Conservation (phyloP, 495 filamentous ascomycete species). For the Xylaria castorea region DNA sequence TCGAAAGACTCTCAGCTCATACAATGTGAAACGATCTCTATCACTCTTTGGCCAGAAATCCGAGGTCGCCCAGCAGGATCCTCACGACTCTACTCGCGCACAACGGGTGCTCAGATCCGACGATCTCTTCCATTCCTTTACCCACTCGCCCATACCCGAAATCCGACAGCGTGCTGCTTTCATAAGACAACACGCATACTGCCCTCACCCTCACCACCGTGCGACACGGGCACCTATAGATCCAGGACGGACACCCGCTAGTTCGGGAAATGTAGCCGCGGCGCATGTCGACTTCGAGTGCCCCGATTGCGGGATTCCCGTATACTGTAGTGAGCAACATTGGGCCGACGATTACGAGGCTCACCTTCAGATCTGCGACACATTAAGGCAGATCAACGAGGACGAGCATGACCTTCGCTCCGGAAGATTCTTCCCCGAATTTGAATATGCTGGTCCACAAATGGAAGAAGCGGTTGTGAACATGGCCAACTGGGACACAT, state of each 20-base stretch:
- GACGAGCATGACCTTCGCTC: slow-evolving; percentile 95
- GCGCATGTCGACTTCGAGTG: slow-evolving; percentile 91
- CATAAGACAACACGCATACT: slow-evolving; percentile 89
- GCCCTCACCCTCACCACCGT: slow-evolving; percentile 85
- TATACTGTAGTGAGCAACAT: slow-evolving; percentile 91
- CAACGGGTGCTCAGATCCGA: slow-evolving; percentile 69
- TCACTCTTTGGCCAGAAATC: slow-evolving; percentile 37
- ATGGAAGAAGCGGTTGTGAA: slow-evolving; percentile 92
- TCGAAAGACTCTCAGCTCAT: neutral
- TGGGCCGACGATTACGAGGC: slow-evolving; percentile 94
- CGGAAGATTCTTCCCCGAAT: slow-evolving; percentile 91
- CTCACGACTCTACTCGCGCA: slow-evolving; percentile 34
- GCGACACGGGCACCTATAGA: slow-evolving; percentile 69
- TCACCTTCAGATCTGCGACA: slow-evolving; percentile 92
- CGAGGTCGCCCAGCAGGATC: slow-evolving; percentile 29
- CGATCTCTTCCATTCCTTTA: slow-evolving; percentile 92
- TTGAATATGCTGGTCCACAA: slow-evolving; percentile 85
- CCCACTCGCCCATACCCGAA: slow-evolving; percentile 81
- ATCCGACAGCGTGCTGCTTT: slow-evolving; percentile 86
- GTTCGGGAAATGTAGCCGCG: slow-evolving; percentile 63
- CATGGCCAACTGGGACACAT: slow-evolving; percentile 99
- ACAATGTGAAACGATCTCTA: slow-evolving; percentile 28
- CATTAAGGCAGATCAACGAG: slow-evolving; percentile 89
- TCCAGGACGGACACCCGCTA: slow-evolving; percentile 58
- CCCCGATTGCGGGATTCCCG: slow-evolving; percentile 92